Evolutionary conservation across 164 flowering plant genomes (phyloP), one percentile per base, ranked within the genome.

Genomic region (Chimonanthus salicifolius): DNA sequence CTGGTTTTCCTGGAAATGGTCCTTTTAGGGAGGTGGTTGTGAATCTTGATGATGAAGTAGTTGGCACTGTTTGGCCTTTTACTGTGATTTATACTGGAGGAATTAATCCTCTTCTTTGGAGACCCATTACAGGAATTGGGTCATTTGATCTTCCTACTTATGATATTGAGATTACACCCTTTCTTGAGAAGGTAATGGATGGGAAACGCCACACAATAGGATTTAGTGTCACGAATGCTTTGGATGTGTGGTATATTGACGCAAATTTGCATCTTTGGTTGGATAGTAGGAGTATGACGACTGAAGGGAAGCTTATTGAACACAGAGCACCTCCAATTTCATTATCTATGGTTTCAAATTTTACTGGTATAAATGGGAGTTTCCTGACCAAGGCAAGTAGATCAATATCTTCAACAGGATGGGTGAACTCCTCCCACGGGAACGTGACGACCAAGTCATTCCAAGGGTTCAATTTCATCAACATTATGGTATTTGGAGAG

Each of bases 261-360:
- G 97, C 97, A 7, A 94, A 94, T 83, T 80, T 92, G 81, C 98
- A 94, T 83, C 83, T 92, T 70, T 94, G 98, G 98, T 75, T 94
- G 81, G 98, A 92, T 74, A 21, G 15, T 20, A 74, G 80, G 74
- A 78, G 81, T 65, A 10, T 43, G 9, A 78, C 63, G 67, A 88
- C 90, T 0, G 67, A 78, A 58, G 97, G 90, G 69, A 62, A 76
- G 81, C 83, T 91, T 68, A 62, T 86, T 68, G 65, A 33, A 5
- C 69, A 83, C 60, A 47, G 58, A 1, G 72, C 65, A 62, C 49
- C 49, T 16, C 85, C 91, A 74, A 78, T 76, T 15, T 13, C 0
- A 4, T 10, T 81, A 20, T 78, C 85, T 5, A 43, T 72, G 64
- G 65, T 47, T 13, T 80, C 87, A 0, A 64, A 89, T 15, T 86